Base-by-base conservation (phyloP, 2,329 filamentous ascomycete species). In the Lecanosticta acicola region DNA sequence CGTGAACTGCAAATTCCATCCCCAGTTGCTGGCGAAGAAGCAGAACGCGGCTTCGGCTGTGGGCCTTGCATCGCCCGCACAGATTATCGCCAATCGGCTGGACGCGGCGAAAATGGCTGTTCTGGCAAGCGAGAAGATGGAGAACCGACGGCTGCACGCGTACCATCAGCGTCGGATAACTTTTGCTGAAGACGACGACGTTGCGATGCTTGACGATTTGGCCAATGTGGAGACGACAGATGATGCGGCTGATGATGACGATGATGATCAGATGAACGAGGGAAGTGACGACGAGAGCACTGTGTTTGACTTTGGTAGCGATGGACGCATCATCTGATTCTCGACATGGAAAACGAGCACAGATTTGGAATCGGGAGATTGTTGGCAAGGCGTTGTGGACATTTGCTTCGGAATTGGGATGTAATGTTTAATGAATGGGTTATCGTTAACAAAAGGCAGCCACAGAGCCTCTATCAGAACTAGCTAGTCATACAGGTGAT, bases 171-270 rank as follows among this genome's bases (percentile, higher is more conserved):
- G 32, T 77, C 77, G 45, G 11, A 11, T 29, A 11, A 29, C 24
- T 29, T 29, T 11, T 11, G 38, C 21, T 18, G 19, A 7, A 8
- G 17, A n/a, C 8, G 11, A 18, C 19, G 26, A 14, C 13, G 18
- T 24, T 37, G 41, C 81, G 62, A 51, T 74, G 68, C 43, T 80
- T 78, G 32, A 76, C 71, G 79, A 83, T 83, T 42, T 33, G 17
- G 20, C 41, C 10, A 38, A 40, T 37, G 9, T 34, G 11, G 26
- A 42, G 4, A 3, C 18, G 21, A 29, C 16, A 14, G 36, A 39
- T 5, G 38, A 39, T 19, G 38, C 21, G 38, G 19, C 16, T n/a
- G 17, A n/a, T 10, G 11, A 18, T 33, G 26, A 14, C 13, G 18
- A 36, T 37, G 41, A 36, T 13, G 32, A 37, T 10, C 14, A 35